Conservation (phyloP, 2,329 filamentous ascomycete species). For the Cadophora malorum region DNA sequence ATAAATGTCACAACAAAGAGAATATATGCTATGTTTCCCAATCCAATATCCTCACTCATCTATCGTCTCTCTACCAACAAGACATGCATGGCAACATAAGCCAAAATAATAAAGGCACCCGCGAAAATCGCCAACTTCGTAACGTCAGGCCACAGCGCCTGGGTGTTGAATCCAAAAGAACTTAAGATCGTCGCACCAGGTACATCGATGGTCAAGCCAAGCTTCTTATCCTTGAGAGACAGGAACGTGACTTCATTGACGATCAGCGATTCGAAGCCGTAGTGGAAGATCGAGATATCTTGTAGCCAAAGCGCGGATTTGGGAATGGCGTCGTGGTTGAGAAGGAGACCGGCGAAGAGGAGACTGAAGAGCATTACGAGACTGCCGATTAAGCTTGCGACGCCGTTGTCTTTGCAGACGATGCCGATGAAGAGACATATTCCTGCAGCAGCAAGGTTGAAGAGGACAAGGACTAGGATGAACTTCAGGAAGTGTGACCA, state of each 20-base stretch:
- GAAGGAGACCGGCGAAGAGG: conserved; percentile 88
- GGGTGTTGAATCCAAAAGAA: conserved; percentile 91
- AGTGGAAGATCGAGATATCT: conserved; percentile 95
- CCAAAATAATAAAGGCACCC: conserved; percentile 81
- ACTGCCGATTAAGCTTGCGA: conserved; percentile 92
- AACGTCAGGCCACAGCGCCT: conserved; percentile 85
- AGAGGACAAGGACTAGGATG: conserved; percentile 88
- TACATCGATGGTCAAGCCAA: conserved; percentile 94
- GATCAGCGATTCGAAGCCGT: conserved; percentile 93
- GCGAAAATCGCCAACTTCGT: conserved; percentile 83
- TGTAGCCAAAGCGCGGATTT: conserved; percentile 87
- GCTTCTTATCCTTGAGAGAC: conserved; percentile 90
- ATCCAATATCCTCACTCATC: conserved; percentile 23
- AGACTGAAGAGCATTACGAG: conserved; percentile 97
- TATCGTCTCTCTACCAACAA: conserved; percentile 88
- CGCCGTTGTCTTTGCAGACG: conserved; percentile 86
- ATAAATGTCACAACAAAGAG: conserved; percentile 8
- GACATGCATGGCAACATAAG: conserved; percentile 92
- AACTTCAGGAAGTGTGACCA: conserved; percentile 88
- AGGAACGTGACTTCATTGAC: conserved; percentile 96
- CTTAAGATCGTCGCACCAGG: conserved; percentile 93
- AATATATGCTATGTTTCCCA: neutral
- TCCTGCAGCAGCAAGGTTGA: conserved; percentile 91
- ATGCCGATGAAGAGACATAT: conserved; percentile 98
- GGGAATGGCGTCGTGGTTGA: conserved; percentile 95